Percentiles rank a stretch among this genome's conserved stretches.
Conservation (phyloP, 2,329 filamentous ascomycete species). For the Nemania serpens region DNA sequence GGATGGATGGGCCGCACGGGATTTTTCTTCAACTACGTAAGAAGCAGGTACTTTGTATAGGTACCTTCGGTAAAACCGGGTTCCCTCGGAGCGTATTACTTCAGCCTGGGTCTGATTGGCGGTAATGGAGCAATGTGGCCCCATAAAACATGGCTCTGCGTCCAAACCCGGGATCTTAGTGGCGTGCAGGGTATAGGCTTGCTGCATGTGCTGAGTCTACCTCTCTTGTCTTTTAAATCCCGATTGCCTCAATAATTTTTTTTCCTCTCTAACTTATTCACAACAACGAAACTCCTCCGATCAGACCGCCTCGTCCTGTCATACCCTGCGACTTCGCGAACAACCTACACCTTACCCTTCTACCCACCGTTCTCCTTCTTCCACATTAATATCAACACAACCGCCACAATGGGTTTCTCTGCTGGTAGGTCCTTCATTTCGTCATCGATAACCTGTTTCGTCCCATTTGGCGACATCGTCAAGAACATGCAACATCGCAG, state of each 20-base stretch:
- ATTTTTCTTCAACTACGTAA: slow-evolving; percentile 8
- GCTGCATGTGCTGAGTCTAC: slow-evolving; percentile 3
- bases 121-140: slow-evolving; percentile 26
- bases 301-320: slow-evolving; percentile 17
- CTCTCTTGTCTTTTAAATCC: slow-evolving; percentile 35
- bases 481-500: slow-evolving; percentile 23
- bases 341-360: slow-evolving; percentile 7
- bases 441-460: slow-evolving; percentile 21
- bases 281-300: slow-evolving; percentile 4
- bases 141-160: slow-evolving; percentile 43
- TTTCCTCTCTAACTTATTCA: slow-evolving; percentile 1
- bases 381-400: slow-evolving; percentile 23
- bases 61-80: slow-evolving; percentile 25
- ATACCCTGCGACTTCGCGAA: slow-evolving; percentile 10
- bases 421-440: slow-evolving; percentile 47
- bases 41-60: not conserved
- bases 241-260: slow-evolving; percentile 37
- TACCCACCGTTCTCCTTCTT: slow-evolving; percentile 1
- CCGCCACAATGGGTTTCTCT: slow-evolving; percentile 51
- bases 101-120: slow-evolving; percentile 46
- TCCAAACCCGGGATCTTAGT: slow-evolving; percentile 16
- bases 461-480: slow-evolving; percentile 9
- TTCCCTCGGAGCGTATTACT: slow-evolving; percentile 39
- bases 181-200: slow-evolving; percentile 27
- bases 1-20: slow-evolving; percentile 12